Evolutionary conservation across 1,284 basidiomycete species (phyloP), one percentile per base, ranked within the genome.

Genomic region (Pholiota adiposa): DNA sequence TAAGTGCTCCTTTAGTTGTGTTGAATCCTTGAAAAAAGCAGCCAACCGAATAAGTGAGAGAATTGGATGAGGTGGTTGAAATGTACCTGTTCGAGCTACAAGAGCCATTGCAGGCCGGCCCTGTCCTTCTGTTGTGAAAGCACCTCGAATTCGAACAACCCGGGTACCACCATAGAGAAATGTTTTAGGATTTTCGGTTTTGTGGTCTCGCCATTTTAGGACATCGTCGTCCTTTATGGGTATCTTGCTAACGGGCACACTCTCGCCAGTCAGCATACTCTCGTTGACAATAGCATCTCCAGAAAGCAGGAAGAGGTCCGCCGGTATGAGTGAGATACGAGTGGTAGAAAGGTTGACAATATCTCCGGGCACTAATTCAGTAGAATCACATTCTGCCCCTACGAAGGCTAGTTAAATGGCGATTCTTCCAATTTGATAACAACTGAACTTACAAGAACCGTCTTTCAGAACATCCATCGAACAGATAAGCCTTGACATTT

Each of bases 251-350:
- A 98, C 93, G 0, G 96, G 96, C 0, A 98, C 92, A 67, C 94
- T 96, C 75, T 98, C 96, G 9, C 96, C 96, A 0, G 96, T 98
- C 16, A 99, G 85, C 97, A 98, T 98, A 63, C 94, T 97, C 77
- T 99, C 97, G 73, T 99, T 98, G 58, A 98, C 92, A 63, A 99
- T 97, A 0, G 95, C 95, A 71, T 98, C 97, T 4, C 97, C 97
- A 5, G 93, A 93, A 29, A 99, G 86, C 16, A 98, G 83, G 65
- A 98, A 86, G 63, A 97, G 85, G 73, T 99, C 97, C 12, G 94
- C 93, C 0, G 97, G 97, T 65, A 99, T 84, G 31, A 91, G 78
- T 7, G 86, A 77, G 16, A 97, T 82, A 14, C 86, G 83, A 0
- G 93, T 83, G 51, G 90, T 87, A 12, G 93, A 90, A 8, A 98